Conservation (phyloP, 2,329 filamentous ascomycete genomes). For the Thielaviopsis cerberus region DNA sequence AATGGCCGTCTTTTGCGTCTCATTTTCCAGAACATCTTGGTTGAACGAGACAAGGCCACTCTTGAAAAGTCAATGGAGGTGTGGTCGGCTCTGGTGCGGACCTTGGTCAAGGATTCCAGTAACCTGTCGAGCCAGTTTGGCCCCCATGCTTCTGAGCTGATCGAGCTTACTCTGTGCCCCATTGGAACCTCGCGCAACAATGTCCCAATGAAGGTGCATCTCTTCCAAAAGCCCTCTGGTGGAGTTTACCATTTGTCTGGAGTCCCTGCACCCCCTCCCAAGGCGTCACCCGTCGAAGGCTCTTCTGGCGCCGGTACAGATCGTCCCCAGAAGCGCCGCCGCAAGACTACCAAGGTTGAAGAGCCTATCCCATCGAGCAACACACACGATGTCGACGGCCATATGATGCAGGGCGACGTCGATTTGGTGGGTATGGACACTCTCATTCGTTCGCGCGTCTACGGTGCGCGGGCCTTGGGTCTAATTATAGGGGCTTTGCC, state of each 20-base stretch:
- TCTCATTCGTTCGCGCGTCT: conserved; percentile 76
- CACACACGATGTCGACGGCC: conserved; percentile 90
- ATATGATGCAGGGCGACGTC: conserved; percentile 93
- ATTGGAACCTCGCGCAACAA: conserved; percentile 83
- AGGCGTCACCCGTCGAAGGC: conserved; percentile 24
- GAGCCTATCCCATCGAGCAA: conserved; percentile 39
- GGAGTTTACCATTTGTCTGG: conserved; percentile 47
- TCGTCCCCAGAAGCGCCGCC: conserved; percentile 53
- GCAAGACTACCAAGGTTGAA: conserved; percentile 70
- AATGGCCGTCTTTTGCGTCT: conserved; percentile 74
- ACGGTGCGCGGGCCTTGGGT: conserved; percentile 70
- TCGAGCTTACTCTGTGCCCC: conserved; percentile 71
- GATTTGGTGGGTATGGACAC: conserved; percentile 82
- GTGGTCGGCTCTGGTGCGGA: conserved; percentile 61
- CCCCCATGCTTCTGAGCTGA: conserved; percentile 58
- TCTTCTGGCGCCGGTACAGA: conserved; percentile 32
- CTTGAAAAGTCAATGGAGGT: conserved; percentile 69
- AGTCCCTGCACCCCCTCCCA: conserved; percentile 13
- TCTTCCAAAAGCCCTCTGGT: conserved; percentile 89
- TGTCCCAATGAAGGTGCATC: conserved; percentile 71
- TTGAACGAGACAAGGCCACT: conserved; percentile 74
- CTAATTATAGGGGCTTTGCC: conserved; percentile 64
- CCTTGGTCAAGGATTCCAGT: conserved; percentile 43
- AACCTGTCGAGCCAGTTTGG: conserved; percentile 56
- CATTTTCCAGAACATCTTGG: conserved; percentile 85